Evolutionary conservation across 169 alveolate genomes (phyloP).

Genomic region (Babesia microti): DNA sequence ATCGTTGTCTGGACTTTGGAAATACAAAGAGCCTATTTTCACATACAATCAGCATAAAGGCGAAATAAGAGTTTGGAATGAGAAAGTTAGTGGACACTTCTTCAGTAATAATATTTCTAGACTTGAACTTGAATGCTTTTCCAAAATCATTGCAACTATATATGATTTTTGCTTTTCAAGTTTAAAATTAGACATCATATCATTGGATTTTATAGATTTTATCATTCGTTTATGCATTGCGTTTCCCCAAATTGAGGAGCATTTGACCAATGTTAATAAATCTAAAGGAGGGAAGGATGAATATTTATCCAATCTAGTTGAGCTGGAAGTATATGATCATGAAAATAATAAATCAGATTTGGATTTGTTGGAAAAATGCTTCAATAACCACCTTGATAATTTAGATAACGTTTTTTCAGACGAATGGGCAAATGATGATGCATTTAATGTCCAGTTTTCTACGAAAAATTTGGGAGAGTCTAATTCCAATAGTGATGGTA

Average conservation of each 20-base stretch:
- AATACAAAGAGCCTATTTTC: constrained; percentile 20
- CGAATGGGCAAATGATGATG: too few relatives aligned
- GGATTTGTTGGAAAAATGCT: too few relatives aligned
- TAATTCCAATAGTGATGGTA: too few relatives aligned
- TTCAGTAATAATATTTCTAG: constrained; percentile 2
- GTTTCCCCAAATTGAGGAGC: neutral
- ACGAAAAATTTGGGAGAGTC: too few relatives aligned
- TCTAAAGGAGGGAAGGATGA: neutral
- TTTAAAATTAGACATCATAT: constrained; percentile 19
- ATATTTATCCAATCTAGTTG: too few relatives aligned
- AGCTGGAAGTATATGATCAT: too few relatives aligned
- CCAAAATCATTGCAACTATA: constrained; percentile 18
- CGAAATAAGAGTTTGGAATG: constrained; percentile 3
- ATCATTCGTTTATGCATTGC: constrained; percentile 24
- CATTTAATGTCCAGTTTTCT: too few relatives aligned
- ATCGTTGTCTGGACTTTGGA: constrained; percentile 9
- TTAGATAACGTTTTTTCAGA: too few relatives aligned
- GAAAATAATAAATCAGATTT: too few relatives aligned
- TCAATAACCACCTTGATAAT: too few relatives aligned
- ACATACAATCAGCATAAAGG: constrained; percentile 6
- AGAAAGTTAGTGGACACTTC: constrained; percentile 2
- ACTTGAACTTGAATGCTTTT: constrained; percentile 15
- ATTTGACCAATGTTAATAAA: neutral
- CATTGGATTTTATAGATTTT: constrained; percentile 26
- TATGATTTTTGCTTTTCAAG: constrained; percentile 14